Evolutionary conservation across 768 basidiomycete genomes (phyloP).

Genomic region (Russula olivacea): DNA sequence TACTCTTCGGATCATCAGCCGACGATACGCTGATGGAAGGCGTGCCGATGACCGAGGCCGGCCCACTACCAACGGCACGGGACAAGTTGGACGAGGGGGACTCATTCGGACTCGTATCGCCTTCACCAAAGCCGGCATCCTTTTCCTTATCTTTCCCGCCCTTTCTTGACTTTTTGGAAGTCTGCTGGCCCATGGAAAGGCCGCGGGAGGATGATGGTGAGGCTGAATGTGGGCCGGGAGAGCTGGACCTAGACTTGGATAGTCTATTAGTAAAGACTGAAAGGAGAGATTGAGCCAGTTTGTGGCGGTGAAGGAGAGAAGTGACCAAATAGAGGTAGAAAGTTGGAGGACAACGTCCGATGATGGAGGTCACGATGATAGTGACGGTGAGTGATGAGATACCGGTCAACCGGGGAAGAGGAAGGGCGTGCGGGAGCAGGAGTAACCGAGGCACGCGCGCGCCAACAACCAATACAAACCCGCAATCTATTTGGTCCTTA

Average conservation of each 20-base stretch:
- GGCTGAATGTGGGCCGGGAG: slow-evolving; percentile 49
- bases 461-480: neutral
- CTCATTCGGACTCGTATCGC: slow-evolving; percentile 40
- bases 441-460: slow-evolving; percentile 4
- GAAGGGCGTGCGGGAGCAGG: neutral
- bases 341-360: slow-evolving; percentile 1
- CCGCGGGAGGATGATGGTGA: slow-evolving; percentile 37
- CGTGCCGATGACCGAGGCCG: slow-evolving; percentile 33
- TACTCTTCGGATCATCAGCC: slow-evolving; percentile 32
- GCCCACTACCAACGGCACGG: slow-evolving; percentile 38
- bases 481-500: slow-evolving; percentile 22
- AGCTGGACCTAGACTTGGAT: slow-evolving; percentile 66
- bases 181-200: slow-evolving; percentile 73
- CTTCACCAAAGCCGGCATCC: slow-evolving; percentile 38
- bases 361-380: slow-evolving; percentile 5
- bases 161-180: slow-evolving; percentile 77
- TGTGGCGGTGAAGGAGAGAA: slow-evolving; percentile 31
- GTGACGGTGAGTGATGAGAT: slow-evolving; percentile 11
- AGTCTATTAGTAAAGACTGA: slow-evolving; percentile 69
- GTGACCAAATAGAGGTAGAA: slow-evolving; percentile 3
- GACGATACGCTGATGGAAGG: slow-evolving; percentile 36
- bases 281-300: slow-evolving; percentile 78
- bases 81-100: slow-evolving; percentile 41
- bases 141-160: slow-evolving; percentile 62
- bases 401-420: neutral